These are phyloP conservation scores for Alternaria brassicicola DNA, from an alignment of 2,329 filamentous ascomycete species.

Conservation along the genomic window DNA sequence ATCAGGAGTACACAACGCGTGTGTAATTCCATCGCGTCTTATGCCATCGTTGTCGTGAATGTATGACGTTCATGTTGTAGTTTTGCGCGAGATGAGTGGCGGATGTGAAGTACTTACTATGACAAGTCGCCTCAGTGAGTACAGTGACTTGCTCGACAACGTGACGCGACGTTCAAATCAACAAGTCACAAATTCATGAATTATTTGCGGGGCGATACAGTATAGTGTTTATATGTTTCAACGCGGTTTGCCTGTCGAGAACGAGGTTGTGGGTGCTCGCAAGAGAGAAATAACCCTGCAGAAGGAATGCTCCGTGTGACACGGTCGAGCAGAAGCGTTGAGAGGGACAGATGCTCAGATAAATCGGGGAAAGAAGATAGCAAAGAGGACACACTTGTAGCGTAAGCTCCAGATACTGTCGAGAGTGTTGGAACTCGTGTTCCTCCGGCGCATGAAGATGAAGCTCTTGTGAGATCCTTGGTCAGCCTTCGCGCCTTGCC, in stretches of 20 bases:
- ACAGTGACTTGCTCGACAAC: conserved; percentile 29
- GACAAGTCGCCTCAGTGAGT: conserved; percentile 19
- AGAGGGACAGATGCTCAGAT: not conserved
- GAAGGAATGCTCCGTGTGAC: conserved; percentile 41
- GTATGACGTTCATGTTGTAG: not conserved
- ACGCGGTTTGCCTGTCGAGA: conserved; percentile 9
- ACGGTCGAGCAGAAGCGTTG: conserved; percentile 16
- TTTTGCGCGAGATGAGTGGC: conserved; percentile 7
- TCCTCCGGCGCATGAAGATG: conserved; percentile 30
- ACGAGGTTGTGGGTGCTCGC: conserved; percentile 18
- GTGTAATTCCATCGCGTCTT: not conserved
- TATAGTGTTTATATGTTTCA: not conserved
- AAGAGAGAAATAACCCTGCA: conserved; percentile 31
- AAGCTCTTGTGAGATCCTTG: conserved; percentile 28
- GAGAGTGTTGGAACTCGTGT: conserved; percentile 29
- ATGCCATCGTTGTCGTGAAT: not conserved
- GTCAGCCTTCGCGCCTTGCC: conserved; percentile 18
- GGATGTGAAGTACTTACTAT: conserved; percentile 31
- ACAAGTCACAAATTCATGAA: conserved; percentile 24
- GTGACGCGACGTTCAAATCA: conserved; percentile 22
- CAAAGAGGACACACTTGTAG: conserved; percentile 4
- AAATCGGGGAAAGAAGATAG: conserved; percentile 2
- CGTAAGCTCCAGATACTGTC: conserved; percentile 17
- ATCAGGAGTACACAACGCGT: conserved; percentile 1
- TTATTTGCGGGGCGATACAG: conserved; percentile 1